These are phyloP conservation scores for Botrytis sinoallii DNA, from an alignment of 2,329 filamentous ascomycete genomes.

Conservation along the genomic window DNA sequence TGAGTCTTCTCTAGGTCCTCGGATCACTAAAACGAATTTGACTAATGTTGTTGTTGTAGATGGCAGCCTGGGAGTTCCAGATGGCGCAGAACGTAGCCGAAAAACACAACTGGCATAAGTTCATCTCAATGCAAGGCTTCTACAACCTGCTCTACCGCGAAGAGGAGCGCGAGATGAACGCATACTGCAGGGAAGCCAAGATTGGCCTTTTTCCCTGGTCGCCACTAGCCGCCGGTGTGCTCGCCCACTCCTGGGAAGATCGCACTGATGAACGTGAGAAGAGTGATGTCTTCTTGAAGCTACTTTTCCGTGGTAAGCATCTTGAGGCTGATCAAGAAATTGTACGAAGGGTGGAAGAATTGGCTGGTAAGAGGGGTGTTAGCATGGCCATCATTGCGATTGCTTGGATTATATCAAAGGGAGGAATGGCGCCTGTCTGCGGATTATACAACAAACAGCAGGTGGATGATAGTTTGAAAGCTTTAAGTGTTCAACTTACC, in stretches of 20 bases:
- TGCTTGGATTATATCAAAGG: not conserved
- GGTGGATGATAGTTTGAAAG: not conserved
- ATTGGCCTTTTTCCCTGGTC: not conserved
- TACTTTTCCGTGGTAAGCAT: not conserved
- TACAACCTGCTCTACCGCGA: not conserved
- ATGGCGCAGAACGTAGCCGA: not conserved
- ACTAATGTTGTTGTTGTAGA: not conserved
- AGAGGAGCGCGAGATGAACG: not conserved
- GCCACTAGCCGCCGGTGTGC: not conserved
- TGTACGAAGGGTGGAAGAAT: not conserved
- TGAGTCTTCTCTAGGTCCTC: not conserved
- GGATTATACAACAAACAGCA: not conserved
- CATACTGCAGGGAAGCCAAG: not conserved
- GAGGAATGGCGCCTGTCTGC: not conserved
- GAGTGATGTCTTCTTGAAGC: not conserved
- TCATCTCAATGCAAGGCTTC: not conserved
- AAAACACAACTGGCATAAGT: not conserved
- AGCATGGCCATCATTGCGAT: not conserved
- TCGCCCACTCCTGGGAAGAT: not conserved
- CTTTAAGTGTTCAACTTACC: not conserved
- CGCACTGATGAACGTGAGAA: not conserved
- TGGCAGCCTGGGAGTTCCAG: not conserved
- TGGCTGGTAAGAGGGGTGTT: not conserved
- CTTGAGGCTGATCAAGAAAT: not conserved
- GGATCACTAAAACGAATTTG: not conserved